A percentile compares a stretch with the other conserved stretches of the same genome.
phyloP scores from a whole-genome alignment of 257 asterid species.

The Hygrophila difformis region DNA sequence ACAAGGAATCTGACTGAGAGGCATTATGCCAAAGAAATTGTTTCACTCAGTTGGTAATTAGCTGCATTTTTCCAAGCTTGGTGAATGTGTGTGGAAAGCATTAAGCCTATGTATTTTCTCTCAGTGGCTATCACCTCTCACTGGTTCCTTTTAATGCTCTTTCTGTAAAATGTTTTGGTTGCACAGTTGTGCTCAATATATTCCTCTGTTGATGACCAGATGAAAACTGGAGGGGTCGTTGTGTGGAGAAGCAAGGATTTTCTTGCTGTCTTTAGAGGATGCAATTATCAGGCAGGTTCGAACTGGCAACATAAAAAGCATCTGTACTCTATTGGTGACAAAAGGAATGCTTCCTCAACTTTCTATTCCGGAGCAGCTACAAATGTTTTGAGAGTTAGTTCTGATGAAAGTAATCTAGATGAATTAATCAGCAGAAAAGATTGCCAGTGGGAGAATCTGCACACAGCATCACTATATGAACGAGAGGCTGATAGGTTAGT shows the following conservation, averaged over 20 bases:
- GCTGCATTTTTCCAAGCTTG: no score
- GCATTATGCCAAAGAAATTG: no score
- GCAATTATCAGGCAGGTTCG: slow-evolving; percentile 24
- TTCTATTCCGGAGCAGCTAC: slow-evolving; percentile 8
- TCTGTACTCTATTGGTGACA: no score
- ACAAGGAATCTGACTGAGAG: no score
- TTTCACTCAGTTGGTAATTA: no score
- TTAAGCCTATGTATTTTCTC: no score
- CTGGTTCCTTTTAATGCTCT: no score
- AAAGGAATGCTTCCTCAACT: no score
- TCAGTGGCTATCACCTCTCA: no score
- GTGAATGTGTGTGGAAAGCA: no score
- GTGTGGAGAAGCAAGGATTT: slow-evolving; percentile 64
- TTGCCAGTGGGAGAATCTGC: slow-evolving; percentile 19
- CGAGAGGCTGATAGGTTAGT: slow-evolving; percentile 79
- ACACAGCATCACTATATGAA: slow-evolving; percentile 48
- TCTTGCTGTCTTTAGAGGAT: slow-evolving; percentile 78
- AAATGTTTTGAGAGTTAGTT: slow-evolving; percentile 17
- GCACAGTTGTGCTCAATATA: no score
- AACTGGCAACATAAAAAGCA: background rate
- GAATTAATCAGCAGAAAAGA: slow-evolving; percentile 24
- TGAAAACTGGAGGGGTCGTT: slow-evolving; percentile 74
- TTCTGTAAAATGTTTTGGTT: no score
- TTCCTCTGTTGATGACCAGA: slow-evolving; percentile 26
- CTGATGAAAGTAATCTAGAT: slow-evolving; percentile 20